Evolutionary conservation across 352 stramenopile species (phyloP), one percentile per base, ranked within the genome.

Genomic region (Pythium aristosporum): DNA sequence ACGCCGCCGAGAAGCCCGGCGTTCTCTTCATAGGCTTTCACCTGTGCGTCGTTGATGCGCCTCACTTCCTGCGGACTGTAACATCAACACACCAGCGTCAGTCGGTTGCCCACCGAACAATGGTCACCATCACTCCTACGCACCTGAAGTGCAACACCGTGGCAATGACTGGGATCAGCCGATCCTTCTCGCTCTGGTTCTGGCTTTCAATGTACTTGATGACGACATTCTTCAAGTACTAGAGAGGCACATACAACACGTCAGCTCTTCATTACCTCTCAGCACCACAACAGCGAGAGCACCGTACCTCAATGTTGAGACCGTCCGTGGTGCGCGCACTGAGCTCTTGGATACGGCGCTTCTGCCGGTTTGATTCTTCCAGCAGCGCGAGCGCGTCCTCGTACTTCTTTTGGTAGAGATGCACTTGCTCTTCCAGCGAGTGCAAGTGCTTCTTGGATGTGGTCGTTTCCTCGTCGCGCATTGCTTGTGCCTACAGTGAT

Each of bases 201-300:
- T 86, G 78, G 52, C 79, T 91, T 54, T 79, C 72, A 25, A 94
- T 87, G 75, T 89, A 94, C 74, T 94, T 94, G 62, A 94, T 82
- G 42, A 94, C 71, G 10, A 94, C 78, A 34, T 94, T 94, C 62
- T 91, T 92, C 39, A 94, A 53, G 58, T 94, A 94, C 85, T 93
- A 54, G 3, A 58, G 2, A 2, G 10, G 47, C 8, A 34, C 12
- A 55, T 15, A 32, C 15, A 30, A 37, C 12, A 54, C 28, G 28
- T 54, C 21, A 54, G 47, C 12, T 47, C 18, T 15, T 41, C 12
- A 12, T 65, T 32, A 36, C 5, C 13, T 30, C 9, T 21, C 21
- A 3, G 10, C 44, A 51, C 9, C 12, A 30, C 3, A 21, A 30
- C 25, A 30, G 25, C 25, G 25, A 30, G 18, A 20, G 21, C 18